Evolutionary conservation across 169 alveolate genomes (phyloP).

Genomic region (Cryptosporidium ubiquitum): DNA sequence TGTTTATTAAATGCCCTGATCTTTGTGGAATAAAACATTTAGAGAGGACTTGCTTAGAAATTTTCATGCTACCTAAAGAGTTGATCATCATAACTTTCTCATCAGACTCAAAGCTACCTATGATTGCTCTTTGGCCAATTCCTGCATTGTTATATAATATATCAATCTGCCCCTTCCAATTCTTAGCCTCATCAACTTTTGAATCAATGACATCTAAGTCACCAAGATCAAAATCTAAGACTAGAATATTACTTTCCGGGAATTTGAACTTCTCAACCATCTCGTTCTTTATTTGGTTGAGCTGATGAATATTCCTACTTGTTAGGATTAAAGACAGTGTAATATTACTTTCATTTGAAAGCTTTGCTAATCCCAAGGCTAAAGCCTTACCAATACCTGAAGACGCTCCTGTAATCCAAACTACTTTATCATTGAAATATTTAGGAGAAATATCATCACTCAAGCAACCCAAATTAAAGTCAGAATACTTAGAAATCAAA

Average conservation of each 20-base stretch:
- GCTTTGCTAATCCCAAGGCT: slow-evolving; percentile 18
- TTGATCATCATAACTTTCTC: slow-evolving; percentile 45
- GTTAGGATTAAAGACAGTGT: slow-evolving; percentile 29
- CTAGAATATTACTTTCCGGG: slow-evolving; percentile 26
- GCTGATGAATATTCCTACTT: slow-evolving; percentile 11
- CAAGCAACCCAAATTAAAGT: slow-evolving; percentile 55
- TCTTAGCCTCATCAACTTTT: slow-evolving; percentile 41
- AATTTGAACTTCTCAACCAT: slow-evolving; percentile 10
- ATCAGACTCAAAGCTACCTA: slow-evolving; percentile 57
- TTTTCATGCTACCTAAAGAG: slow-evolving; percentile 32
- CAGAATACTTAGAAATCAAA: slow-evolving; percentile 45
- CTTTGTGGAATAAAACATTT: slow-evolving; percentile 70
- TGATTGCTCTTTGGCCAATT: slow-evolving; percentile 42
- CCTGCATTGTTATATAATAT: slow-evolving; percentile 65
- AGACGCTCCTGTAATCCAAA: slow-evolving; percentile 71
- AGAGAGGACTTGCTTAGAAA: slow-evolving; percentile 14
- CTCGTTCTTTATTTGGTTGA: slow-evolving; percentile 19
- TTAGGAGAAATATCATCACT: slow-evolving; percentile 21
- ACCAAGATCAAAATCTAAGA: slow-evolving; percentile 42
- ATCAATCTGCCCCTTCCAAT: slow-evolving; percentile 62
- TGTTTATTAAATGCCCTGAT: slow-evolving; percentile 65
- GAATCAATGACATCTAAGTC: slow-evolving; percentile 16
- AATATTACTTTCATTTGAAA: slow-evolving; percentile 10
- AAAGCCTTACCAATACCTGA: slow-evolving; percentile 65
- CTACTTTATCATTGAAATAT: slow-evolving; percentile 40